Evolutionary conservation across 441 rosid species (phyloP).

Genomic region (Brassica balearica): DNA sequence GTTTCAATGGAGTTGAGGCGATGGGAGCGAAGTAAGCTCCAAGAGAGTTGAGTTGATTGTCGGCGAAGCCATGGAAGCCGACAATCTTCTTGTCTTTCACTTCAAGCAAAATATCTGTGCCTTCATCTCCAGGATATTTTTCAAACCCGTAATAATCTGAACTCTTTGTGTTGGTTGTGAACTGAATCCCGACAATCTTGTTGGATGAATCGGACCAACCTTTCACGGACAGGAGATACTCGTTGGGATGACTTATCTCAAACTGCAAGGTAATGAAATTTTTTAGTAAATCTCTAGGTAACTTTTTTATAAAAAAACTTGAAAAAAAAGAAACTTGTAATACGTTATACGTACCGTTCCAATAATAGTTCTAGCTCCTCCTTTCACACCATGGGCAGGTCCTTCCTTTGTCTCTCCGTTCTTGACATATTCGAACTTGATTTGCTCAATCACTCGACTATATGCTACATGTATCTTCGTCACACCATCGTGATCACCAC

Average conservation of each 20-base stretch:
- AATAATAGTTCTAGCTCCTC: neutral
- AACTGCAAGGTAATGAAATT: neutral
- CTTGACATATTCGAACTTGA: conserved; percentile 29
- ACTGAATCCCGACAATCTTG: conserved; percentile 20
- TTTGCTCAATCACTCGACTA: conserved; percentile 4
- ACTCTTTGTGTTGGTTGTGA: conserved; percentile 26
- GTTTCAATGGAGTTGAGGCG: conserved; percentile 1
- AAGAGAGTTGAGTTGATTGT: conserved; percentile 18
- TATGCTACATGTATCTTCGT: neutral
- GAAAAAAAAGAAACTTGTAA: neutral
- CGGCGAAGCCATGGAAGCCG: conserved; percentile 35
- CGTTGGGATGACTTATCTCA: conserved; percentile 10
- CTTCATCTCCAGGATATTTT: neutral
- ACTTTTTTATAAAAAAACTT: neutral
- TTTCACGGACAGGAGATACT: conserved; percentile 29
- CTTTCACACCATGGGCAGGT: neutral
- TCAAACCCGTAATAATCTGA: neutral
- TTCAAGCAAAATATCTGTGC: conserved; percentile 21
- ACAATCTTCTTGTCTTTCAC: conserved; percentile 40
- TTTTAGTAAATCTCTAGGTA: neutral
- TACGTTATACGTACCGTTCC: neutral
- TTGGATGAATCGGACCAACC: conserved; percentile 30
- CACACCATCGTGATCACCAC: conserved; percentile 32
- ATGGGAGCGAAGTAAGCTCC: conserved; percentile 37
- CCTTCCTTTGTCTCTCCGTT: conserved; percentile 27